Conservation (phyloP, 2,329 filamentous ascomycete genomes). For the Escovopsis weberi region DNA sequence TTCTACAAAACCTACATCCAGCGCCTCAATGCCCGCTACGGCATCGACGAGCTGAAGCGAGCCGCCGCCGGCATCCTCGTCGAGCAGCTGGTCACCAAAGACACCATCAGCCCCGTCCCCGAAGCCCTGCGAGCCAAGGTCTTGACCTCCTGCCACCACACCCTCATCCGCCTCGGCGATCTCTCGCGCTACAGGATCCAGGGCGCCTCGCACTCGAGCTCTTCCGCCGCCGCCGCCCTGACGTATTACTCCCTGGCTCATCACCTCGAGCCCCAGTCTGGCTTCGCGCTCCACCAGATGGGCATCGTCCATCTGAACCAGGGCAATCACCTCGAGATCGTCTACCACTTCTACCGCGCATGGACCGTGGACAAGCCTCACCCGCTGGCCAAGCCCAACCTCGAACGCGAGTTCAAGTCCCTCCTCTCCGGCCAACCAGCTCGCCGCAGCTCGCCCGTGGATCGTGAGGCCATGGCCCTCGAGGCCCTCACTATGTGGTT, state of each 20-base stretch:
- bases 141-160: constrained; percentile 63
- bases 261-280: constrained; percentile 62
- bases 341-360: constrained; percentile 82
- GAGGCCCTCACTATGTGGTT: constrained; percentile 68
- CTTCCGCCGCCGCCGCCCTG: constrained; percentile 65
- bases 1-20: constrained; percentile 84
- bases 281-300: constrained; percentile 78
- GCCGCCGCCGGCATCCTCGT: constrained; percentile 27
- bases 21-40: constrained; percentile 50
- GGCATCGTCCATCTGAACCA: constrained; percentile 72
- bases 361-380: constrained; percentile 62
- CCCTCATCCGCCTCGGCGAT: constrained; percentile 77
- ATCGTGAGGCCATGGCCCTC: constrained; percentile 20
- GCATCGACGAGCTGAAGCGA: constrained; percentile 34
- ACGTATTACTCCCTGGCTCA: constrained; percentile 76
- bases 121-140: constrained; percentile 42
- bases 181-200: constrained; percentile 75
- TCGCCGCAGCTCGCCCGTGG: constrained; percentile 28
- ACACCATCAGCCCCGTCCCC: constrained; percentile 29
- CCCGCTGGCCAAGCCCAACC: constrained; percentile 57
- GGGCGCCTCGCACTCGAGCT: constrained; percentile 49
- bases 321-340: constrained; percentile 65
- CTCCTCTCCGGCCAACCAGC: constrained; percentile 26
- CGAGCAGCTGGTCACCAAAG: constrained; percentile 26
- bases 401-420: constrained; percentile 61